A percentile compares a stretch with the other conserved stretches of the same genome.
These are phyloP conservation scores for Trapa bicornis DNA, from an alignment of 345 rosid genomes.

Conservation along the genomic window DNA sequence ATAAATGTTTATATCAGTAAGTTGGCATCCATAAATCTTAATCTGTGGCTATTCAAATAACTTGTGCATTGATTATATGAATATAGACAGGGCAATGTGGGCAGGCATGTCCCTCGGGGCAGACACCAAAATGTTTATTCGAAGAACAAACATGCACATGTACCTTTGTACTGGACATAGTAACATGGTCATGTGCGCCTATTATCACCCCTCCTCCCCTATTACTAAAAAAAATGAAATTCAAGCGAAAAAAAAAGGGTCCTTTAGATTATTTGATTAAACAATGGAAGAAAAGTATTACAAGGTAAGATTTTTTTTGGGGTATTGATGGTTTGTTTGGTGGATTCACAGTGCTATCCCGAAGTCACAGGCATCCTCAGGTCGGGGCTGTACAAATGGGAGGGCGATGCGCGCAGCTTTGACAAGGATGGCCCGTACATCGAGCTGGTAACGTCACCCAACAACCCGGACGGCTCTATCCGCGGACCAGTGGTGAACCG, in stretches of 20 bases:
- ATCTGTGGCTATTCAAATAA: too few relatives aligned
- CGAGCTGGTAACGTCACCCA: slow-evolving; percentile 66
- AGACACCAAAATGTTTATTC: slow-evolving; percentile 8
- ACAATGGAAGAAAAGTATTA: too few relatives aligned
- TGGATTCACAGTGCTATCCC: slow-evolving; percentile 39
- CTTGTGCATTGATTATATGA: neutral
- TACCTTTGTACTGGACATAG: slow-evolving; percentile 23
- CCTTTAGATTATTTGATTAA: too few relatives aligned
- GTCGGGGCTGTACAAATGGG: slow-evolving; percentile 76
- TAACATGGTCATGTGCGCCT: slow-evolving; percentile 50
- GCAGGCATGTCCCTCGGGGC: slow-evolving; percentile 54
- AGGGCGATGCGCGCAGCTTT: slow-evolving; percentile 54
- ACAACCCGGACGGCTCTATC: slow-evolving; percentile 71
- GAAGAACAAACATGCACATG: slow-evolving; percentile 26
- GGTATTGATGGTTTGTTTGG: too few relatives aligned
- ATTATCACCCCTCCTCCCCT: slow-evolving; percentile 1
- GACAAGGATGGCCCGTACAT: slow-evolving; percentile 49
- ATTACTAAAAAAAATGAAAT: neutral
- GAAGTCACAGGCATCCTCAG: slow-evolving; percentile 39
- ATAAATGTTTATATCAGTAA: too few relatives aligned
- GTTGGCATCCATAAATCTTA: too few relatives aligned
- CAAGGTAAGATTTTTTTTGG: too few relatives aligned
- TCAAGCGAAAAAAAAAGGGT: neutral
- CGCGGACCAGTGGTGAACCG: slow-evolving; percentile 59
- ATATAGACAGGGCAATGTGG: slow-evolving; percentile 24